These are phyloP conservation scores for Petrea volubilis DNA, from an alignment of 257 asterid species.

Conservation along the genomic window DNA sequence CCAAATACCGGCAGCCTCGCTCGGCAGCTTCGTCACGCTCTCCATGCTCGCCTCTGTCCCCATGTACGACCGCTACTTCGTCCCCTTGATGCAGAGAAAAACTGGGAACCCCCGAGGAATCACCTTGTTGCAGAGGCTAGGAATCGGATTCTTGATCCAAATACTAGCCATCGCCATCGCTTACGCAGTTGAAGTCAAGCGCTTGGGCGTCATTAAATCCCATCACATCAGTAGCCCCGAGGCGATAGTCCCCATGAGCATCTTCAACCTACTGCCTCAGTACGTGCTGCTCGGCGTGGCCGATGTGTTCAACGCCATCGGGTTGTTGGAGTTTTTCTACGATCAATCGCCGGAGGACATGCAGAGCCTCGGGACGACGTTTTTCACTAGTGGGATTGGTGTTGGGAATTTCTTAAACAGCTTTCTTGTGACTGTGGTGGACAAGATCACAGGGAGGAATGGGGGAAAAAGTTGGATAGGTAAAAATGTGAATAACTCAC, in stretches of 20 bases:
- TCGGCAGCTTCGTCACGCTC: conserved; percentile 77
- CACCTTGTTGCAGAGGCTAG: conserved; percentile 64
- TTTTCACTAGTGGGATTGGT: conserved; percentile 84
- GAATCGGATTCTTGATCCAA: conserved; percentile 66
- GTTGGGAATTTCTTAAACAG: conserved; percentile 86
- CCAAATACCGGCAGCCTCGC: conserved; percentile 82
- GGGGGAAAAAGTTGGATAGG: conserved; percentile 89
- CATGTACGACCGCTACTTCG: conserved; percentile 70
- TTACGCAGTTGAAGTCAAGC: conserved; percentile 43
- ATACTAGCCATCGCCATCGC: conserved; percentile 62
- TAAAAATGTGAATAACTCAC: conserved; percentile 75
- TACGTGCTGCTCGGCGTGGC: conserved; percentile 68
- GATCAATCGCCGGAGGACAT: conserved; percentile 87
- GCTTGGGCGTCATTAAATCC: conserved; percentile 36
- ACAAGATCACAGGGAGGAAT: conserved; percentile 50
- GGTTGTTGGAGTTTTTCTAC: conserved; percentile 75
- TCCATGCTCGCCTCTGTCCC: conserved; percentile 74
- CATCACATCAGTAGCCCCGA: conserved; percentile 33
- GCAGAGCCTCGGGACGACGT: conserved; percentile 86
- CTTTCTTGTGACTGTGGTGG: conserved; percentile 72
- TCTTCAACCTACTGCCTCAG: conserved; percentile 65
- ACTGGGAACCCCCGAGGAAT: conserved; percentile 81
- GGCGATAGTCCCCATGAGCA: conserved; percentile 69
- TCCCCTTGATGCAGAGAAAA: conserved; percentile 56
- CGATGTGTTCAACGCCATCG: conserved; percentile 81